Conservation (phyloP, 192 early-diverging fungal genomes). For the Coemansia guatemalensis region DNA sequence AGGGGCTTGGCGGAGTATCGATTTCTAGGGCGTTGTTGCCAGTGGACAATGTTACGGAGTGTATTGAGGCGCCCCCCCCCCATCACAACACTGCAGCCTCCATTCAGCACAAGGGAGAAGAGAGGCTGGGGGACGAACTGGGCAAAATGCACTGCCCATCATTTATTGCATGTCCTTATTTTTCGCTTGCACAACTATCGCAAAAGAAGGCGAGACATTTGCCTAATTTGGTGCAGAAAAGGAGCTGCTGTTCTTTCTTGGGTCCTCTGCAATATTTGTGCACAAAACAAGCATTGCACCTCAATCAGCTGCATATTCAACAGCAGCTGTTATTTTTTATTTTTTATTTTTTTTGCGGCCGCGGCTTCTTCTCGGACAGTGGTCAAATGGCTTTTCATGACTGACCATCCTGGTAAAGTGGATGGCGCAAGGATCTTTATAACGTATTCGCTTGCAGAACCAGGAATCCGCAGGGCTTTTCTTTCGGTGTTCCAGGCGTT, state of each 20-base stretch:
- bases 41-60: neutral
- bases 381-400: neutral
- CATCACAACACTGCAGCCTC: neutral
- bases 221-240: neutral
- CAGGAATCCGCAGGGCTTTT: neutral
- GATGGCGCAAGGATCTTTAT: neutral
- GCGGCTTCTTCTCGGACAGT: neutral
- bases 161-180: neutral
- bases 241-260: neutral
- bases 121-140: neutral
- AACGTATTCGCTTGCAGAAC: neutral
- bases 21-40: neutral
- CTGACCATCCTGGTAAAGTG: neutral
- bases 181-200: neutral
- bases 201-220: neutral
- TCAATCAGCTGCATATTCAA: neutral
- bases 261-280: slow-evolving; percentile 5
- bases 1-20: neutral
- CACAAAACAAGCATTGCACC: neutral
- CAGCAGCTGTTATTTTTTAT: neutral
- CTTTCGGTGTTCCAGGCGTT: neutral
- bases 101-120: neutral
- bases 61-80: neutral
- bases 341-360: neutral
- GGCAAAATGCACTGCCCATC: neutral